A percentile compares a stretch with the other conserved stretches of the same genome.
Evolutionary conservation across 2,329 filamentous ascomycete genomes (phyloP).

Genomic region (Talaromyces sp.): DNA sequence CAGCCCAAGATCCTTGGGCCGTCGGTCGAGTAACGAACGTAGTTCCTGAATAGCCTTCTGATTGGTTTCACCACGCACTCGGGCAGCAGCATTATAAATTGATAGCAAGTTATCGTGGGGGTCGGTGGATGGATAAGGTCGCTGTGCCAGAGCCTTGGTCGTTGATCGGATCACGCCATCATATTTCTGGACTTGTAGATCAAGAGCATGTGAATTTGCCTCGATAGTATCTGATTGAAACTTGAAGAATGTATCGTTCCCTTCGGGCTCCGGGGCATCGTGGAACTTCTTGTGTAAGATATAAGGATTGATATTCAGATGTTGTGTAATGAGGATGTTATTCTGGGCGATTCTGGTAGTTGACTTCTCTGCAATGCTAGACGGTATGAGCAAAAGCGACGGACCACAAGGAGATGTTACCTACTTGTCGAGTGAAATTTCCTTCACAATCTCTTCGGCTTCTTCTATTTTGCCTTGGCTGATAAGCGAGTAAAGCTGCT

Average conservation of each 20-base stretch:
- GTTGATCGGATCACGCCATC: slow-evolving; percentile 55
- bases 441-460: slow-evolving; percentile 48
- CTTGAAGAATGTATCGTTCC: slow-evolving; percentile 54
- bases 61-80: slow-evolving; percentile 54
- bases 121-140: slow-evolving; percentile 46
- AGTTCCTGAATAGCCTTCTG: slow-evolving; percentile 66
- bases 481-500: slow-evolving; percentile 56
- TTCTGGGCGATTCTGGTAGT: slow-evolving; percentile 57
- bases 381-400: slow-evolving; percentile 13
- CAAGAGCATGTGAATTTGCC: slow-evolving; percentile 52
- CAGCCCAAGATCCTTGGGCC: slow-evolving; percentile 75
- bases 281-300: slow-evolving; percentile 54
- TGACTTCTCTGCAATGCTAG: slow-evolving; percentile 53
- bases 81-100: slow-evolving; percentile 68
- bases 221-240: slow-evolving; percentile 53
- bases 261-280: slow-evolving; percentile 40
- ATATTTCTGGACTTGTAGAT: slow-evolving; percentile 57
- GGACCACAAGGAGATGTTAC: slow-evolving; percentile 17
- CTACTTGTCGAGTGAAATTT: slow-evolving; percentile 50
- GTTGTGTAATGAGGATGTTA: slow-evolving; percentile 50
- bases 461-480: slow-evolving; percentile 52
- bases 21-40: slow-evolving; percentile 62
- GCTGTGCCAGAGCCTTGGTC: slow-evolving; percentile 44
- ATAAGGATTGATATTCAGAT: slow-evolving; percentile 51
- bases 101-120: slow-evolving; percentile 53